These are phyloP conservation scores for Lojkania enalia DNA, from an alignment of 2,329 filamentous ascomycete species.

Conservation along the genomic window DNA sequence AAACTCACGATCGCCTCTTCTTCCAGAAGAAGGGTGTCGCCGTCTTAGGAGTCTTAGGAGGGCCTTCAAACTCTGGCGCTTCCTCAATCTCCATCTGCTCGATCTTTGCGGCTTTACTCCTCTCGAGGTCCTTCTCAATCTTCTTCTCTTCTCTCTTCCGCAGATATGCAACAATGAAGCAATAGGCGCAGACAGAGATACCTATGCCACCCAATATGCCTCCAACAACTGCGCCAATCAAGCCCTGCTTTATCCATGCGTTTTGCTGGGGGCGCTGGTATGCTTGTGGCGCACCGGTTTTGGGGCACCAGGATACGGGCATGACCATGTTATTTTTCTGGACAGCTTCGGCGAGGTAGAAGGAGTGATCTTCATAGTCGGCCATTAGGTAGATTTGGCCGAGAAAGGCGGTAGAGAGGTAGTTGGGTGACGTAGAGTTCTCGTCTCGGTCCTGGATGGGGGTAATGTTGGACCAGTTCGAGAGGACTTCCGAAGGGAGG, in stretches of 20 bases:
- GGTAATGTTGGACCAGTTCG: conserved; percentile 45
- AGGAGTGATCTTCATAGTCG: conserved; percentile 46
- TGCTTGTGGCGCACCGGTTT: conserved; percentile 37
- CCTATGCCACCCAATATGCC: conserved; percentile 43
- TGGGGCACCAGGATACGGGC: conserved; percentile 47
- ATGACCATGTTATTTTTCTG: conserved; percentile 47
- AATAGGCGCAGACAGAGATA: conserved; percentile 30
- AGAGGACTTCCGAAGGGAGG: conserved; percentile 43
- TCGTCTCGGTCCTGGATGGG: conserved; percentile 39
- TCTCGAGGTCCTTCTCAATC: conserved; percentile 31
- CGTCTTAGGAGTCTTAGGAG: conserved; percentile 30
- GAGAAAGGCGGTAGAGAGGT: conserved; percentile 48
- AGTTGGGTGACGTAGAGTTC: conserved; percentile 34
- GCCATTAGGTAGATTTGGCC: conserved; percentile 50
- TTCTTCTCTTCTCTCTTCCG: conserved; percentile 33
- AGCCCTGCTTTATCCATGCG: conserved; percentile 38
- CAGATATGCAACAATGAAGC: conserved; percentile 34
- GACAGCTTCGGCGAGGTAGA: conserved; percentile 48
- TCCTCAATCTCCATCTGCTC: conserved; percentile 41
- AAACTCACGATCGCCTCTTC: conserved; percentile 23
- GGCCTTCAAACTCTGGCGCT: conserved; percentile 35
- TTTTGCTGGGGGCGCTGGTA: conserved; percentile 34
- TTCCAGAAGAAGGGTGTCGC: conserved; percentile 36
- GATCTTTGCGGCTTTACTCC: conserved; percentile 33
- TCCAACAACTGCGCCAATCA: conserved; percentile 46